These are phyloP conservation scores for Pichia sp. DNA, from an alignment of 1,139 yeast genomes.

Conservation along the genomic window DNA sequence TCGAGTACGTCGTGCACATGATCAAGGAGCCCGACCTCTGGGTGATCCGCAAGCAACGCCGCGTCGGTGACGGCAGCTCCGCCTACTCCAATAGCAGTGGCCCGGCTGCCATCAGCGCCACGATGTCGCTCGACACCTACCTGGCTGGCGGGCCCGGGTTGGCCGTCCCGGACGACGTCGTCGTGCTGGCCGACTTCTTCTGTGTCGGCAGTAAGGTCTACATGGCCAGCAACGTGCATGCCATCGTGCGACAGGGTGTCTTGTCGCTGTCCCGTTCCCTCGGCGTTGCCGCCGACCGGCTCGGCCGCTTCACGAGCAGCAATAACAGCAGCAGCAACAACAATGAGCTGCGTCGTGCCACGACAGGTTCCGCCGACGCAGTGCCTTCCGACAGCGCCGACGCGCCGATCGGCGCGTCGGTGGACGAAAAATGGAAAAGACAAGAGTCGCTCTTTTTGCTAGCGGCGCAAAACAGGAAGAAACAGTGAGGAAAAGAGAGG, in stretches of 20 bases:
- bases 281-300: conserved; percentile 3
- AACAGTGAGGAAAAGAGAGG: not conserved
- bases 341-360: not conserved
- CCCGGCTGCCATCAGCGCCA: not conserved
- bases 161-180: conserved; percentile 36
- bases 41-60: conserved; percentile 77
- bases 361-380: not conserved
- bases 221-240: conserved; percentile 59
- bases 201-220: conserved; percentile 89
- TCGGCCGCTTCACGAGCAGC: not conserved
- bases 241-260: not conserved
- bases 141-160: conserved; percentile 4
- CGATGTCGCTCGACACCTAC: not conserved
- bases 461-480: not conserved
- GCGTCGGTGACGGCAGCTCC: conserved; percentile 31
- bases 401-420: not conserved
- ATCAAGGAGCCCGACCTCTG: conserved; percentile 88
- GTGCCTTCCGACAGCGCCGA: no score
- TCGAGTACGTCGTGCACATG: conserved; percentile 73
- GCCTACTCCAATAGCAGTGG: not conserved
- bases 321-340: not conserved
- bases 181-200: conserved; percentile 62
- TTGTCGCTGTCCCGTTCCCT: conserved; percentile 1
- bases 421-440: not conserved
- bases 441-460: not conserved